Evolutionary conservation across 2,329 filamentous ascomycete species (phyloP), one percentile per base, ranked within the genome.

Genomic region (Ophiostoma himal-ulmi): DNA sequence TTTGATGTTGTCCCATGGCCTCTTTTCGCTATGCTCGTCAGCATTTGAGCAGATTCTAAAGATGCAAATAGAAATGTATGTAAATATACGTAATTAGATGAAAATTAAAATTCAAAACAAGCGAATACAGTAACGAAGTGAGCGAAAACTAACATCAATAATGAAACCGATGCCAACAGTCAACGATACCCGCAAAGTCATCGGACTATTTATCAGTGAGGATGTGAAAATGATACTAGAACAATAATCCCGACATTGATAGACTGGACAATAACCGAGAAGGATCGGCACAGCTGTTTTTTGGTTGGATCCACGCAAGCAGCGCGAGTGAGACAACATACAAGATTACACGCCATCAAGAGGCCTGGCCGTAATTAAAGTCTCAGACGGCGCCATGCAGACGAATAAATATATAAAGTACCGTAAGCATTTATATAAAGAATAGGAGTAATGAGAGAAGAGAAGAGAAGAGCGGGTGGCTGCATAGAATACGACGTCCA

Each of bases 241-340:
- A 57, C 52, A 11, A 57, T 22, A 54, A 22, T 11, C 3, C 8
- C n/a, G 22, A 57, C 52, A 57, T 26, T 57, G 7, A 20, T 6
- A 20, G 5, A 26, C 52, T 57, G 52, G n/a, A 26, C 8, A 57
- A 57, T 57, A 57, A 26, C 52, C 52, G 11, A 52, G 14, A 13
- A 70, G 62, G n/a, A 70, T 54, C 44, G 41, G 48, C 36, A 57
- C 37, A 26, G 30, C 60, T 17, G 44, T 44, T 30, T n/a, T n/a
- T 60, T n/a, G 34, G 60, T 67, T 57, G 69, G 62, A 67, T 57
- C 69, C 44, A 67, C 62, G 44, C 69, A 69, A 41, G 62, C 62
- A 44, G 20, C 20, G 14, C 13, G 8, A 22, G 44, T 54, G 37
- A 65, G 48, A 69, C 64, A 66, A 39, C 20, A 64, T 52, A 36